Conservation (phyloP, 208 protist species). For the Wallacemonas sp. region DNA sequence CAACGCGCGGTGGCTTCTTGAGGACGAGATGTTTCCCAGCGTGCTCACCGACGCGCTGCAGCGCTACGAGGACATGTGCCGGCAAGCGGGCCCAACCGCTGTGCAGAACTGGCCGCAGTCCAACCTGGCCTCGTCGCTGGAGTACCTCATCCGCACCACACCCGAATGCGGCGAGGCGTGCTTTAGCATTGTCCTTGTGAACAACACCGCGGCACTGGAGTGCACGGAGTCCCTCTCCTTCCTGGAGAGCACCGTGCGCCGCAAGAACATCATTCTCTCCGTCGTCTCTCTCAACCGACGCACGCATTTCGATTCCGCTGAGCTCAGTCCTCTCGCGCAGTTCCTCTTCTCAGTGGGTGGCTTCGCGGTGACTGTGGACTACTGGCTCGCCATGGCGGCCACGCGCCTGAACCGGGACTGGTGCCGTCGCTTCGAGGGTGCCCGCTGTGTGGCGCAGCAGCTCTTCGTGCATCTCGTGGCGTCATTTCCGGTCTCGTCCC, state of each 20-base stretch:
- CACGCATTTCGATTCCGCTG: constrained; percentile 48
- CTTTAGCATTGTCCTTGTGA: constrained; percentile 67
- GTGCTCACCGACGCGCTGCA: constrained; percentile 42
- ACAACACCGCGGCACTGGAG: constrained; percentile 36
- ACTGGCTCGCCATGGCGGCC: constrained; percentile 70
- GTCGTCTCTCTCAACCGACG: constrained; percentile 67
- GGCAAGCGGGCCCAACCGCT: constrained; percentile 14
- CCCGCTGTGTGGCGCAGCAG: constrained; percentile 83
- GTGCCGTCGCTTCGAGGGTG: constrained; percentile 75
- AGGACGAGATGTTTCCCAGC: constrained; percentile 46
- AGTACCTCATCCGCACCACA: constrained; percentile 63
- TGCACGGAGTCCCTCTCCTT: constrained; percentile 56
- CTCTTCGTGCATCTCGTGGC: constrained; percentile 86
- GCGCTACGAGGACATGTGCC: constrained; percentile 69
- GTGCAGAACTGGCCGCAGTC: constrained; percentile 57
- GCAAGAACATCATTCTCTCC: constrained; percentile 87
- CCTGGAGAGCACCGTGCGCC: constrained; percentile 63
- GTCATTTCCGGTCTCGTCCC: constrained; percentile 61
- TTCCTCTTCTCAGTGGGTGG: constrained; percentile 77
- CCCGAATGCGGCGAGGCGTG: constrained; percentile 65
- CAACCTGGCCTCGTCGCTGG: constrained; percentile 50
- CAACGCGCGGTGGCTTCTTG: constrained; percentile 44
- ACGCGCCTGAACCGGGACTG: constrained; percentile 74
- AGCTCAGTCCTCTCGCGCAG: constrained; percentile 60
- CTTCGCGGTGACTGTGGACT: constrained; percentile 77